Base-by-base conservation (phyloP, 73 alveolate genomes). In the Symbiodinium pilosum region DNA sequence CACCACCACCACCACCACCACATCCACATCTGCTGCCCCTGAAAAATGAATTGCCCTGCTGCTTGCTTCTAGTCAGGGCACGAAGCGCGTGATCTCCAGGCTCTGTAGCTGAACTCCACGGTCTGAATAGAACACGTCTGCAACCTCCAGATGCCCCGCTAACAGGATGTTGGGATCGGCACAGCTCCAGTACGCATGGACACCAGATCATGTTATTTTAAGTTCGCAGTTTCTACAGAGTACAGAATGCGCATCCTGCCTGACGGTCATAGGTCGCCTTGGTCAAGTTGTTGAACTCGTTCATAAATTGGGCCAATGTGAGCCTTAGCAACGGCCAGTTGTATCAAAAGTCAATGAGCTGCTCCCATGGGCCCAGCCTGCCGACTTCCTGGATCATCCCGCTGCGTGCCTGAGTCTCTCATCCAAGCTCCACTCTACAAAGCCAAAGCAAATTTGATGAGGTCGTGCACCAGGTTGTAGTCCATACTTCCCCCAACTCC, bases 351-450 rank as follows among this genome's bases (percentile, higher is more conserved):
- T 30, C 21, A 24, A 69, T 73, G 85, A 28, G 8, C 38, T 4
- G 77, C 16, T n/a, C 4, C 21, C 39, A 21, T 43, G 51, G 3
- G 68, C 85, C 43, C 38, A 41, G 54, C 54, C 89, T 41, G 75
- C 89, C 88, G 51, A 91, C 97, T 42, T 68, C 86, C 54, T 91
- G 97, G 88, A 91, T 91, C 88, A 91, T 68, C 7, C 88, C 97
- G 40, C 81, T 41, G 34, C 97, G 97, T 3, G 97, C 87, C 88
- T 91, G 38, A 14, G 21, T 47, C 21, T 47, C 59, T 6, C 59
- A 47, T n/a, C n/a, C n/a, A n/a, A n/a, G n/a, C n/a, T n/a, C n/a
- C n/a, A n/a, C n/a, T n/a, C n/a, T n/a, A n/a, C n/a, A n/a, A n/a
- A n/a, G n/a, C n/a, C n/a, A n/a, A n/a, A n/a, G n/a, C n/a, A n/a